Evolutionary conservation across 345 rosid genomes (phyloP), one percentile per base, ranked within the genome.

Genomic region (Linum trigynum): DNA sequence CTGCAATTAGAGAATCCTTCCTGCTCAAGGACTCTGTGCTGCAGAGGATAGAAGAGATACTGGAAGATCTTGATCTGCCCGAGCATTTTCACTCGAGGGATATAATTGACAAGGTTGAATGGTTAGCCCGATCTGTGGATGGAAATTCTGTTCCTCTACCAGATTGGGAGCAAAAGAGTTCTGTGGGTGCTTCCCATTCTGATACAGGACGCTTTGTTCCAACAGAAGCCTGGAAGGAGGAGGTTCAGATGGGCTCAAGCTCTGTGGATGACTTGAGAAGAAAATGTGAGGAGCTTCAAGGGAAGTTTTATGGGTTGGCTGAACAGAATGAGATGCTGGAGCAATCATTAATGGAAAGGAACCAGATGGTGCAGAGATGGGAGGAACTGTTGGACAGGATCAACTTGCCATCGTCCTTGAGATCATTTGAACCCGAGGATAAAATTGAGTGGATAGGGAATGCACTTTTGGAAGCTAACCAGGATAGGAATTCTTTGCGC

Each of bases 251-350:
- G 5, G 70, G 77, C 75, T 66, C 87, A 64, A 81, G 68, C 80
- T 68, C 84, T 58, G 85, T 74, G 67, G 94, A 86, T 66, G 96
- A 86, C 56, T 73, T 88, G 74, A 85, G 89, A 76, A 84, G 90
- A 76, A 84, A 88, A 70, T 84, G 77, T 42, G 99, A 94, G 74
- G 99, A 94, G 65, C 89, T 94, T 66, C 88, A 94, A 63, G 79
- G 85, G 62, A 90, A 88, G 75, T 94, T 94, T 77, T 94, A 81
- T 79, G 92, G 90, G 53, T 77, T 90, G 82, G 99, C 97, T 58
- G 97, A 94, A 75, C 95, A 90, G 77, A 94, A 86, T 81, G 99
- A 90, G 81, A 88, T 94, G 99, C 89, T 90, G 75, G 97, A 94
- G 73, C 99, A 88, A 71, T 94, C 99, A 65, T 79, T 94, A 67